Base-by-base conservation (phyloP, 2,329 filamentous ascomycete genomes). In the Talaromyces sp. region DNA sequence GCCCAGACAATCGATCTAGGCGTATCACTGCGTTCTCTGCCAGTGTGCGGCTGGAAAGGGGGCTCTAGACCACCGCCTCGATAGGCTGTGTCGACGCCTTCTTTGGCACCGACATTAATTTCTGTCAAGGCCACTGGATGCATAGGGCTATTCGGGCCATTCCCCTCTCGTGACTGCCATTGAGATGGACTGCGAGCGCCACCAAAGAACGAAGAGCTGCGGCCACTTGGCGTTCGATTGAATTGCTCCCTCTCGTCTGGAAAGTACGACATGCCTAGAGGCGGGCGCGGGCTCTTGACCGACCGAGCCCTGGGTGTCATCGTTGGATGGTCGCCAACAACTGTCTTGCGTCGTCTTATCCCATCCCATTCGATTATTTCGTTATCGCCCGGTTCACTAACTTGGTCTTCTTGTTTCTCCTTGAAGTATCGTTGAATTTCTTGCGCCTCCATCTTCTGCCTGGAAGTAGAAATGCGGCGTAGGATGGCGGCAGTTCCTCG, bases 361-460 rank as follows among this genome's bases (percentile, higher is more conserved):
- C 94, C 94, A 75, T 97, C 94, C 88, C 92, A 99, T 75, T 97
- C 92, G 63, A 91, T 88, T 31, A 85, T 80, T 26, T 92, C 91
- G 65, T 91, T 85, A 70, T 97, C 92, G 53, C 83, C 85, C 57
- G 95, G 88, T 1, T 90, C 84, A 60, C 87, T 85, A 72, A 96
- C 87, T 53, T 80, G 77, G 66, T 92, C 88, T 65, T 81, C 80
- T 68, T 84, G 77, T 70, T 87, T 90, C 69, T 97, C 93, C 67
- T 92, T 88, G 62, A 88, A 87, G 60, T 96, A 81, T 32, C 90
- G 86, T 66, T 85, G 88, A 21, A 88, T 84, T 73, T 97, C 94
- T 51, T 90, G 85, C 8, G 86, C 81, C 72, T 97, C 91, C 80
- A 89, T 89, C 70, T 88, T 89, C 63, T 88, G 84, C 62, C 94